Evolutionary conservation across 345 rosid species (phyloP), one percentile per base, ranked within the genome.

Genomic region (Carallia pectinifolia): DNA sequence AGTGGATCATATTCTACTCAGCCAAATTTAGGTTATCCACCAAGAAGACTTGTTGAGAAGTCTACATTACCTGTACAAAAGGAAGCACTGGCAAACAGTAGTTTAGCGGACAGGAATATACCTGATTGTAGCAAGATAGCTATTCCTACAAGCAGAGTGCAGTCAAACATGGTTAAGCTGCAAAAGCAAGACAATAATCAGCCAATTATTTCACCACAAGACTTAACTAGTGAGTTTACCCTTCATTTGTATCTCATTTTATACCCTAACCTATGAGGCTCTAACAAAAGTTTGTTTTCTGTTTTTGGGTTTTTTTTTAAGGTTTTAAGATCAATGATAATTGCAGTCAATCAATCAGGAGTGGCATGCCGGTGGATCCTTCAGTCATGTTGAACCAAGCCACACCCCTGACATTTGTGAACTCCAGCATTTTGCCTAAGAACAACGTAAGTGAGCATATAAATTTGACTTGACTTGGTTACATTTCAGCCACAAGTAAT

Each of bases 311-410:
- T 74, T 71, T 76, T 58, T 58, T 78, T 66, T 89, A 91, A 91
- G 98, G 85, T 79, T 71, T 71, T 37, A 74, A 80, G 70, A 73
- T 71, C 74, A 78, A 53, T 69, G 40, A 50, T 75, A 72, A 70
- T 61, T 64, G 71, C 78, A 68, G 65, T 76, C 82, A 79, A 61
- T 39, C 82, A 60, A 78, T 81, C 54, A 71, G 72, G 74, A 78
- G 67, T 53, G 65, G 79, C 69, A 66, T 58, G 71, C 85, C 5
- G 82, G 84, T 74, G 61, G 78, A 62, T 80, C 74, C 71, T 4
- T 72, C 52, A 69, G 77, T 68, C 65, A 27, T 76, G 64, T 71
- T 81, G 50, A 68, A 67, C 31, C 81, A 79, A 76, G 75, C 68
- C 44, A 68, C 40, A 58, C 71, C 71, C 9, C 64, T 71, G 73